These are phyloP conservation scores for Rhodotorula sp. DNA, from an alignment of 1,284 basidiomycete species.

Conservation along the genomic window DNA sequence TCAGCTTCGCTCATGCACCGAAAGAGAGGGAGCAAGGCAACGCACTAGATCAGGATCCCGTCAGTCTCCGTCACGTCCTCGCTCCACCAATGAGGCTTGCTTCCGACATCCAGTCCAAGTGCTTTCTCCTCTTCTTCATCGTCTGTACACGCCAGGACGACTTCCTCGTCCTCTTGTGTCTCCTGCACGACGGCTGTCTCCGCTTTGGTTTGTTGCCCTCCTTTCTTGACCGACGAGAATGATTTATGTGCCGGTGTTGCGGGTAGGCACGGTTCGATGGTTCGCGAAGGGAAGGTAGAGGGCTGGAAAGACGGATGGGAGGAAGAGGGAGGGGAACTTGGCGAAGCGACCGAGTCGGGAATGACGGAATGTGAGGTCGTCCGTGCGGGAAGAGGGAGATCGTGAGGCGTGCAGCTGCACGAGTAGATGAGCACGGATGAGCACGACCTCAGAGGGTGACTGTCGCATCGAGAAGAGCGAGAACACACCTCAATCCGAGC, in stretches of 20 bases:
- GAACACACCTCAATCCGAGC: background rate
- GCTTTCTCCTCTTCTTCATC: background rate
- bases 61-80: conserved; percentile 23
- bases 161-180: conserved; percentile 11
- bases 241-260: too few species aligned
- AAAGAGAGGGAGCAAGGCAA: too few species aligned
- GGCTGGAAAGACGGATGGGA: background rate
- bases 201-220: background rate
- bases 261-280: too few species aligned
- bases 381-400: too few species aligned
- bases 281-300: background rate
- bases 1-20: too few species aligned
- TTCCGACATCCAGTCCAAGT: too few species aligned
- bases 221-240: background rate
- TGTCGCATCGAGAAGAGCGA: background rate
- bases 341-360: background rate
- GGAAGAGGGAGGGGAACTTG: too few species aligned
- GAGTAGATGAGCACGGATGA: background rate
- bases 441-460: background rate
- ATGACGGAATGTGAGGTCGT: background rate
- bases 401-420: background rate
- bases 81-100: background rate
- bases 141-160: background rate
- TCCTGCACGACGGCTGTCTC: background rate
- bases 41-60: conserved; percentile 32